Evolutionary conservation across 805 yeast species (phyloP), one percentile per base, ranked within the genome.

Genomic region (Cyberlindnera americana): DNA sequence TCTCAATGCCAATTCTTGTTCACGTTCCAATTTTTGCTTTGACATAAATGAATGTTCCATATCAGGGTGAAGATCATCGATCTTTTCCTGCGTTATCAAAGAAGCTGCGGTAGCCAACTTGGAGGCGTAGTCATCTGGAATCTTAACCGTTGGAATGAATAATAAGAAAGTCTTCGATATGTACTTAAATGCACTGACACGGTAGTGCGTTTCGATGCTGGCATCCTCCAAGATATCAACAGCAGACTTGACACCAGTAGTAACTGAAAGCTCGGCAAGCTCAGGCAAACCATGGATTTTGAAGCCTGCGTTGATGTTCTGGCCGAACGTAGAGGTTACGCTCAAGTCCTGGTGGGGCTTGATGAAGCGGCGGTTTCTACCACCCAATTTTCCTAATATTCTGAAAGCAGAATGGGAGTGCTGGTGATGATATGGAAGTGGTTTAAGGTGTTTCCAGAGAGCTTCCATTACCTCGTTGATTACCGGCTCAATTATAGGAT

Each of bases 401-500:
- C 98, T 73, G 40, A 93, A 80, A 0, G 98, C 90, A 0, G 96
- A 88, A 58, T 93, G 99, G 14, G 96, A 83, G 50, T 90, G 96
- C 49, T 88, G 95, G 52, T 93, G 98, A 50, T 85, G 87, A 58
- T 88, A 89, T 0, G 99, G 98, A 25, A 90, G 73, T 2, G 99
- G 99, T 53, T 81, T 81, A 49, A 93, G 64, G 52, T 91, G 93
- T 46, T 77, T 81, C 91, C 96, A 93, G 24, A 93, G 68, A 0
- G 97, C 95, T 27, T 83, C 81, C 87, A 90, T 85, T 2, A 95
- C 89, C 51, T 93, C 97, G 44, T 86, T 95, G 38, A 91, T 81
- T 2, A 90, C 97, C 0, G 99, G 98, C 56, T 90, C 97, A 44
- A 93, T 81, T 57, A 93, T 90, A 3, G 99, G 98, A 54, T 93